Base-by-base conservation (phyloP, 164 flowering plant species). In the Nelumbo lutea region DNA sequence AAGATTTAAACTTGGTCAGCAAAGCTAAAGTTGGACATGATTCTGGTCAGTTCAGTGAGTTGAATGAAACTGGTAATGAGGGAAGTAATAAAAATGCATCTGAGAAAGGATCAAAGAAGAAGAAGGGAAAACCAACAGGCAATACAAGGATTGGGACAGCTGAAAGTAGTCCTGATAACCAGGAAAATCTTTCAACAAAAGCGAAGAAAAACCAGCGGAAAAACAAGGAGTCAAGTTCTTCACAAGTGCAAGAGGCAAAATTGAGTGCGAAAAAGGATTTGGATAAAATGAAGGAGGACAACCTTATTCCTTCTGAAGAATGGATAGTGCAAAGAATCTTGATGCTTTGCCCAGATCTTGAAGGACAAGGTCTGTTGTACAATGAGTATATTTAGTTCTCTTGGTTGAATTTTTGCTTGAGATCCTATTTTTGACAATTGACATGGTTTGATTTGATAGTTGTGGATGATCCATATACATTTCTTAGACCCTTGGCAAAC, bases 31-130 rank as follows among this genome's bases (percentile, higher is more conserved):
- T 4, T 70, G 79, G 79, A 63, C 69, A 75, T 77, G 87, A 79
- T 69, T 61, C 83, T 62, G 70, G 76, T 59, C 79, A 66, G 67
- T 57, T 66, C 13, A 6, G 71, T 46, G 86, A 84, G 58, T 70
- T 76, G 27, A 79, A 67, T 72, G 98, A 91, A 68, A 74, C 72
- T 72, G 74, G 65, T 59, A 76, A 53, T 68, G 87, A 84, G 68
- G 68, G 74, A 71, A 67, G 68, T 68, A 80, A 61, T 51, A 88
- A 79, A 81, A 80, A 77, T 68, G 76, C 67, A 43, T 5, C 46
- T 46, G 98, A 93, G 70, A 91, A 82, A 78, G 92, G 87, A 42
- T 79, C 85, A 44, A 95, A 83, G 79, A 95, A 85, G 85, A 95
- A 88, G 79, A 87, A 82, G 77, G 97, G 96, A 59, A 91, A 90